Conservation (phyloP, 306 rosid genomes). For the Comarum palustre region DNA sequence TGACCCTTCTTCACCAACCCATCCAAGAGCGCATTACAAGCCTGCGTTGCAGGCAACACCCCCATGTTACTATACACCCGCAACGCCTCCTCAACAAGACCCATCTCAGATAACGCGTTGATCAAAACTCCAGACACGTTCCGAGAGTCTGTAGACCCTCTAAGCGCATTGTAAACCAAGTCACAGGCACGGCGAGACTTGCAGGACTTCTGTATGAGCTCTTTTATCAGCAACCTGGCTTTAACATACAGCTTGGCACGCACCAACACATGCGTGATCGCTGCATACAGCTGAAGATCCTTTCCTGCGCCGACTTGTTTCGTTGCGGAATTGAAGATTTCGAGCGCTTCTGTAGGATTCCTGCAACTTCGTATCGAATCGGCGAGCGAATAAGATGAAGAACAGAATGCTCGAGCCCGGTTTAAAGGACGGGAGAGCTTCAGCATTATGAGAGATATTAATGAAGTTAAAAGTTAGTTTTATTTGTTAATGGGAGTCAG, state of each 20-base stretch:
- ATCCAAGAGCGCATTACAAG: slow-evolving; percentile 61
- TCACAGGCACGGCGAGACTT: slow-evolving; percentile 30
- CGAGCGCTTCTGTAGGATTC: slow-evolving; percentile 35
- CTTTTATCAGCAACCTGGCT: slow-evolving; percentile 50
- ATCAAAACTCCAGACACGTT: slow-evolving; percentile 44
- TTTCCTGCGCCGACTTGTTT: slow-evolving; percentile 16
- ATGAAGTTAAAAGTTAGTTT: not conserved
- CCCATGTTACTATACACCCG: slow-evolving; percentile 34
- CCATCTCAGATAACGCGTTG: slow-evolving; percentile 41
- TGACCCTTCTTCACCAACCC: slow-evolving; percentile 41
- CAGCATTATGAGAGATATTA: slow-evolving; percentile 18
- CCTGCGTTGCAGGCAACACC: slow-evolving; percentile 38
- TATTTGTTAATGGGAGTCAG: not conserved
- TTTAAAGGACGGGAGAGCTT: slow-evolving; percentile 21
- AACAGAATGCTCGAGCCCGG: too few relatives aligned
- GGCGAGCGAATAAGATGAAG: not conserved
- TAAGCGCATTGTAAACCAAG: slow-evolving; percentile 42
- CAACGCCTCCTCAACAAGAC: slow-evolving; percentile 54
- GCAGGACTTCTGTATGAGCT: slow-evolving; percentile 39
- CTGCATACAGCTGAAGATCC: slow-evolving; percentile 34
- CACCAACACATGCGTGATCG: slow-evolving; percentile 40
- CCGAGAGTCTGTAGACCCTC: slow-evolving; percentile 29
- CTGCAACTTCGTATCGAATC: slow-evolving; percentile 30
- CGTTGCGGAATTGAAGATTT: slow-evolving; percentile 27
- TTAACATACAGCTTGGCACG: slow-evolving; percentile 30